Evolutionary conservation across 1,284 basidiomycete species (phyloP), one percentile per base, ranked within the genome.

Genomic region (Ceratobasidium sp.): DNA sequence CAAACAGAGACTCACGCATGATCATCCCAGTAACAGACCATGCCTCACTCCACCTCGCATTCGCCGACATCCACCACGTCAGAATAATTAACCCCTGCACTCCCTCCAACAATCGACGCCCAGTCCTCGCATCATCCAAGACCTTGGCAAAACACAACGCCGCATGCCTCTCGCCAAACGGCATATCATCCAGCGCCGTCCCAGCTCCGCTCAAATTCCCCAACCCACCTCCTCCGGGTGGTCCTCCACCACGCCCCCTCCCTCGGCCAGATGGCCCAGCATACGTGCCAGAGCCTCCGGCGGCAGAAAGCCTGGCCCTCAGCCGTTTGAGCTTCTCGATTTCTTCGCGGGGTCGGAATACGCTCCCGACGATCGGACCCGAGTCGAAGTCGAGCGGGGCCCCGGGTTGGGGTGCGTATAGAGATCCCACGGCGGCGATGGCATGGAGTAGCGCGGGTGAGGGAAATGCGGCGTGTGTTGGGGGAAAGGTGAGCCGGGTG

Each of bases 401-500:
- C 33, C 72, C 72, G 61, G 72, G 72, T 26, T 75, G 72, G 3
- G 83, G 83, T 3, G 84, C 82, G 69, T 84, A 84, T 18, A 84
- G 82, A 1, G 84, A 83, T 0, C 85, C 82, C 23, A 84, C 81
- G 15, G 86, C 85, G 72, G 85, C 85, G 55, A 88, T 86, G 26
- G 84, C 83, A 80, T 88, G 87, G 0, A 88, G 80, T 0, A 87
- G 80, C 1, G 84, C 82, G 1, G 80, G 70, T 72, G 86, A 85
- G 12, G 86, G 87, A 79, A 87, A 88, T 7, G 83, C 80, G 7
- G 79, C n/a, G 64, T 86, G 84, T 0, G 83, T 82, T 0, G 87
- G 86, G 1, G 86, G 85, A n/a, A 87, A 84, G 5, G 83, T 79
- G 44, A 88, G 83, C 3, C 85, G 82, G 13, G 83, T 66, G 28